These are phyloP conservation scores for Stromatinia cepivora DNA, from an alignment of 2,329 filamentous ascomycete species.

Conservation along the genomic window DNA sequence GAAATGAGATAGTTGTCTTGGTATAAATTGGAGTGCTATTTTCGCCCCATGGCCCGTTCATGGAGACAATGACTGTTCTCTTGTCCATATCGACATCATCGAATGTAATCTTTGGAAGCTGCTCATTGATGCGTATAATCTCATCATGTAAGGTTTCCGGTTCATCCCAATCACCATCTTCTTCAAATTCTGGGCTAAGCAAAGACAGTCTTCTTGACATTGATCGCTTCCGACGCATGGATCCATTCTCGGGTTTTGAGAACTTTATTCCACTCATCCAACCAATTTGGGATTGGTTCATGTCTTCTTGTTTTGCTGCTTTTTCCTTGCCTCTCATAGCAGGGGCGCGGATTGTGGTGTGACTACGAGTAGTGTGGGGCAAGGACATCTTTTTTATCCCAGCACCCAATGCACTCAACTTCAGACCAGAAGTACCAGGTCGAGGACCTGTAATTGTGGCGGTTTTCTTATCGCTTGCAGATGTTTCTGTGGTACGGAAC, in stretches of 20 bases:
- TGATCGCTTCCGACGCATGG: slow-evolving; percentile 29
- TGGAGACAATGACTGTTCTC: slow-evolving; percentile 57
- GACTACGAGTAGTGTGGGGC: slow-evolving; percentile 36
- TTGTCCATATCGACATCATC: slow-evolving; percentile 65
- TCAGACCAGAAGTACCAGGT: slow-evolving; percentile 46
- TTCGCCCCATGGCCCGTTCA: slow-evolving; percentile 64
- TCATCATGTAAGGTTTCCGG: slow-evolving; percentile 63
- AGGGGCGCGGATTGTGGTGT: slow-evolving; percentile 35
- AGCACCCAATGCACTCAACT: slow-evolving; percentile 38
- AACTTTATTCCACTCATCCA: slow-evolving; percentile 71
- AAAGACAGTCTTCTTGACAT: slow-evolving; percentile 38
- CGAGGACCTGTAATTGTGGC: slow-evolving; percentile 63
- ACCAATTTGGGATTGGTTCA: slow-evolving; percentile 58
- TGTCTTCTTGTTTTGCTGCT: slow-evolving; percentile 38
- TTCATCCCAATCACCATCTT: slow-evolving; percentile 55
- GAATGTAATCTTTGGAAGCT: slow-evolving; percentile 64
- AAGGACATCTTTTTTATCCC: slow-evolving; percentile 48
- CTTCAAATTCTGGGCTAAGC: slow-evolving; percentile 39
- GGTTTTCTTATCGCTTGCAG: slow-evolving; percentile 56
- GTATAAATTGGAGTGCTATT: slow-evolving; percentile 59
- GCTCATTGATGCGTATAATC: slow-evolving; percentile 60
- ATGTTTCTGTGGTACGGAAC: slow-evolving; percentile 71
- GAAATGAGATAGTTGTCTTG: slow-evolving; percentile 61
- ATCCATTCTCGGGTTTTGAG: slow-evolving; percentile 43
- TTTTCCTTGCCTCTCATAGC: slow-evolving; percentile 41